A percentile compares a stretch with the other conserved stretches of the same genome.
These are phyloP conservation scores for Hypoxylon trugodes DNA, from an alignment of 495 filamentous ascomycete species.

Conservation along the genomic window DNA sequence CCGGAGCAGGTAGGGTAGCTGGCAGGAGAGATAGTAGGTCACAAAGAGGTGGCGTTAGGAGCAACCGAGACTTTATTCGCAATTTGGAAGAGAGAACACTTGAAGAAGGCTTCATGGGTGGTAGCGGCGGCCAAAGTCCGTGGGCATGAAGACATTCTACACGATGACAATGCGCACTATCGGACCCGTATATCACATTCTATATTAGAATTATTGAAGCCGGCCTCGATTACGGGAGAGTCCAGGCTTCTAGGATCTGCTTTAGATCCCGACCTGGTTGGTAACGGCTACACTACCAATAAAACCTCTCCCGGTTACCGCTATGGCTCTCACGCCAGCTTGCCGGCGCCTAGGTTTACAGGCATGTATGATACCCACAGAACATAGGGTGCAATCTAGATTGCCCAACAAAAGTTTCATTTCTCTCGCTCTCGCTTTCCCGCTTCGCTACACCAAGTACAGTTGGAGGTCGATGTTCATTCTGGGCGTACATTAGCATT, in stretches of 20 bases:
- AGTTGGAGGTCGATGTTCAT: conserved; percentile 22
- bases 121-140: conserved; percentile 51
- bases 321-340: conserved; percentile 4
- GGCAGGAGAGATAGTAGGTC: conserved; percentile 81
- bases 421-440: conserved; percentile 14
- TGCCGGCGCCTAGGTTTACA: conserved; percentile 2
- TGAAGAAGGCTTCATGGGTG: conserved; percentile 77
- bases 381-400: conserved; percentile 41
- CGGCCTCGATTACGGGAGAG: conserved; percentile 1
- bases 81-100: conserved; percentile 92
- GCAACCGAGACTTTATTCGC: conserved; percentile 89
- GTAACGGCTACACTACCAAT: background rate
- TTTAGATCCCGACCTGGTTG: conserved; percentile 6
- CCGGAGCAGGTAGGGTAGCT: conserved; percentile 67
- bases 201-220: background rate
- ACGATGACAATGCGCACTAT: conserved; percentile 1
- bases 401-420: conserved; percentile 35
- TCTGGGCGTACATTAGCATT: conserved; percentile 21
- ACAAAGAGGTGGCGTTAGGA: conserved; percentile 62
- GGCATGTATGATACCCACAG: conserved; percentile 42
- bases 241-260: background rate
- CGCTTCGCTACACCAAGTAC: conserved; percentile 21
- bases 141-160: conserved; percentile 56
- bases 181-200: conserved; percentile 6
- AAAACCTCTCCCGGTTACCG: background rate